Base-by-base conservation (phyloP, 2,329 filamentous ascomycete species). In the Helicocarpus griseus region DNA sequence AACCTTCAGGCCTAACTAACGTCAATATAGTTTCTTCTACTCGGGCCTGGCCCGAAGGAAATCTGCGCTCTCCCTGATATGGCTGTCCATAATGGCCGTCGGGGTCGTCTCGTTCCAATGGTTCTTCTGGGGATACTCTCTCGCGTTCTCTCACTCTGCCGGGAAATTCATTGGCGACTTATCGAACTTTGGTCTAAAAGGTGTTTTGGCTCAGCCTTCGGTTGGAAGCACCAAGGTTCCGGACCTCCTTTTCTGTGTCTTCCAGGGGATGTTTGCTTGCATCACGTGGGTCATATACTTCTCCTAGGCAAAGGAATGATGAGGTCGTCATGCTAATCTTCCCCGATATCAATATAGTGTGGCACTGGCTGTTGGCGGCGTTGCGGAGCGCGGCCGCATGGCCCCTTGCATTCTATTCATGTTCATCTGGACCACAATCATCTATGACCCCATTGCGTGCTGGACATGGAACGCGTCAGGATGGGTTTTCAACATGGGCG, bases 391-490 rank as follows among this genome's bases (percentile, higher is more conserved):
- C 59, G 89, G 89, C 55, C 82, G 89, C 55, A 90, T 94, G 83
- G 80, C 93, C 5, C 89, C 89, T 11, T 89, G 86, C 66, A 81
- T 95, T 58, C 77, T 95, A 63, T 95, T 95, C 77, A 93, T 94
- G 84, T 91, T 95, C 64, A 74, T 95, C 66, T 95, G 89, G 89
- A 79, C 85, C 1, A 95, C 89, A 4, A 65, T 95, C 53, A 86
- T 95, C 65, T 95, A 95, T 70, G 89, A 95, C 61, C 86, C 89
- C 1, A 89, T 95, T 64, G 89, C 89, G 43, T 95, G 89, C 77
- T 95, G 89, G 89, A 94, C 87, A 7, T 95, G 89, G 89, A 95
- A 95, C 66, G 69, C 86, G 0, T 73, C 74, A 29, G 89, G 89
- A 21, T 95, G 89, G 89, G 82, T 84, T 11, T 86, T 79, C 69